Percentiles rank a stretch among this genome's conserved stretches.
These are phyloP conservation scores for Komagataella ulmi DNA, from an alignment of 805 yeast genomes.

Conservation along the genomic window DNA sequence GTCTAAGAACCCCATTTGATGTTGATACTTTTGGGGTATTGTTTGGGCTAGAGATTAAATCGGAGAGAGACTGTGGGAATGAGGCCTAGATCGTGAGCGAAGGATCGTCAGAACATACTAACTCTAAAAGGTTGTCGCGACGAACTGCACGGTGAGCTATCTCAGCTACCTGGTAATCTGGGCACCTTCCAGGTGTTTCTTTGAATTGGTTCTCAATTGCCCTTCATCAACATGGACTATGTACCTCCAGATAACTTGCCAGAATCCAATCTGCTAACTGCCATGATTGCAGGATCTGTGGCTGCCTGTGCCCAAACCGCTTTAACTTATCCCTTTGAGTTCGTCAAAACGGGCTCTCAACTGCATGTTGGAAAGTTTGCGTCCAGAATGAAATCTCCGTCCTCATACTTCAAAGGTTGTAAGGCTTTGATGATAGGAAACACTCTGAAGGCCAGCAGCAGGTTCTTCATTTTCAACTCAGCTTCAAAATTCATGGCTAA, in stretches of 20 bases:
- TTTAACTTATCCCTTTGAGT: conserved; percentile 61
- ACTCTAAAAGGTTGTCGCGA: neutral
- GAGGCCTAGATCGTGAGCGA: neutral
- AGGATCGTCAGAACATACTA: neutral
- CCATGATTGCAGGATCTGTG: conserved; percentile 43
- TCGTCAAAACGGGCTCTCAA: conserved; percentile 51
- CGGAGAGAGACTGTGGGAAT: neutral
- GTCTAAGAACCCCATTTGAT: neutral
- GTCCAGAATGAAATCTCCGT: conserved; percentile 20
- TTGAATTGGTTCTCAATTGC: neutral
- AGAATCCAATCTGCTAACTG: conserved; percentile 35
- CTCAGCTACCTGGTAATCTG: neutral
- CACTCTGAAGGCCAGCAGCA: conserved; percentile 54
- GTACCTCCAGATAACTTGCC: neutral
- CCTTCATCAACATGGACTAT: neutral
- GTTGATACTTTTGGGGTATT: neutral
- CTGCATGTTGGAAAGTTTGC: conserved; percentile 18
- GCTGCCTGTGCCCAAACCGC: conserved; percentile 55
- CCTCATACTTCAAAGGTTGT: conserved; percentile 41
- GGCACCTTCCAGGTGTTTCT: neutral
- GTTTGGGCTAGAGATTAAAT: neutral
- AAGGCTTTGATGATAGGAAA: conserved; percentile 68
- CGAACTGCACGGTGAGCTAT: neutral
- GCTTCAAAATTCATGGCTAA: conserved; percentile 57
- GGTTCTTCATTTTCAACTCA: conserved; percentile 66